Evolutionary conservation across 2,329 filamentous ascomycete genomes (phyloP), one percentile per base, ranked within the genome.

Genomic region (Mollisia scopiformis): DNA sequence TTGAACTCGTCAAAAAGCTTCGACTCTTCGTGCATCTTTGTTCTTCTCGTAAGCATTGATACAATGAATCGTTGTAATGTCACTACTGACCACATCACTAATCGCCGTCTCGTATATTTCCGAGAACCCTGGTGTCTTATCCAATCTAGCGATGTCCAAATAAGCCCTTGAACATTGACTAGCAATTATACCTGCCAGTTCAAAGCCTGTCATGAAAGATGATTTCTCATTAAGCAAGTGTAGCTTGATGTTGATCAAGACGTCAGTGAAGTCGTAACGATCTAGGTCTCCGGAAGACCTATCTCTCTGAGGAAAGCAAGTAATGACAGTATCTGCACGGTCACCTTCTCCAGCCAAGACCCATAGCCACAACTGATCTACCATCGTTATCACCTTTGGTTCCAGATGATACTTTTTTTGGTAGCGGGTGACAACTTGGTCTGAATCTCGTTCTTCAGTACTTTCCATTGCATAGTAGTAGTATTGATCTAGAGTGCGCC

Each of bases 351-450:
- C 70, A 47, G 76, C 75, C 1, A 78, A 57, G 33, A 78, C 72
- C 75, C 75, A 78, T 66, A 79, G 70, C 76, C 77, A 79, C 0
- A 79, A 71, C 52, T 79, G 76, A 41, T 78, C 76, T 2, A 77
- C 75, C 76, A 78, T 79, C 10, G 19, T 35, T 39, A 43, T 59
- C 39, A 28, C 43, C 27, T n/a, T 50, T 47, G 37, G 47, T 31
- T 43, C 19, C 31, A 31, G 33, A 37, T 19, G 30, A 49, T n/a
- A 21, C 19, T 27, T 51, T 19, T 25, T 52, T 37, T 61, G 58
- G 28, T 58, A 63, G 1, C 62, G 33, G n/a, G 62, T 55, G 10
- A 63, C 58, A 2, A 66, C 62, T 57, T 66, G 62, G 52, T 64
- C 62, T 35, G 54, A 25, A 43, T 81, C 79, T 14, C 78, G 63